Percentiles rank a stretch among this genome's conserved stretches.
phyloP scores from a whole-genome alignment of 371 early-diverging fungal species.

The Rhizopus microsporus region DNA sequence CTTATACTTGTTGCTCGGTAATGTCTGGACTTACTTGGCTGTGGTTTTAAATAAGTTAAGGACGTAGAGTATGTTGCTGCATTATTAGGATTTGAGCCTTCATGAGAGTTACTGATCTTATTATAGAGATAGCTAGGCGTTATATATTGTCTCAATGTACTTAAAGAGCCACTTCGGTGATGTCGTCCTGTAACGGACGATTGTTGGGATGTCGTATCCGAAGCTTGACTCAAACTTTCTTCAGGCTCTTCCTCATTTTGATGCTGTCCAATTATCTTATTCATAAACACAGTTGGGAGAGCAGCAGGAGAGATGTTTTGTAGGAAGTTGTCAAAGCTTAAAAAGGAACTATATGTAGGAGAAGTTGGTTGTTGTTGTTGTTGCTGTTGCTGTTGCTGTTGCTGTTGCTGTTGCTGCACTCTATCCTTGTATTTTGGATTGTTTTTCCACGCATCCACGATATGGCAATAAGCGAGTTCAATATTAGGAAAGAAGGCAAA shows the following conservation, averaged over 20 bases:
- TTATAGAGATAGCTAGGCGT: slow-evolving; percentile 12
- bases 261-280: neutral
- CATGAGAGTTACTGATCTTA: slow-evolving; percentile 2
- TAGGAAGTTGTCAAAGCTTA: slow-evolving; percentile 18
- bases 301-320: slow-evolving; percentile 27
- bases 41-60: too few species aligned
- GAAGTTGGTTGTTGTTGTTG: neutral
- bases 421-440: neutral
- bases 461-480: slow-evolving; percentile 14
- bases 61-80: neutral
- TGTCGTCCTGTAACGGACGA: too few species aligned
- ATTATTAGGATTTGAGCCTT: neutral
- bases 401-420: too few species aligned
- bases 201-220: neutral
- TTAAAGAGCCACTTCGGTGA: slow-evolving; percentile 12
- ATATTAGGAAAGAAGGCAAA: slow-evolving; percentile 63
- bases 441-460: slow-evolving; percentile 9
- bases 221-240: neutral
- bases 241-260: neutral
- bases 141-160: slow-evolving; percentile 9
- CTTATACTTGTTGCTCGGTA: too few species aligned
- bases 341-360: slow-evolving; percentile 3
- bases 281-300: slow-evolving; percentile 25
- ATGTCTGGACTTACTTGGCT: too few species aligned
- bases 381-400: too few species aligned